Evolutionary conservation across 2,329 filamentous ascomycete genomes (phyloP), one percentile per base, ranked within the genome.

Genomic region (Teratosphaeria destructans): DNA sequence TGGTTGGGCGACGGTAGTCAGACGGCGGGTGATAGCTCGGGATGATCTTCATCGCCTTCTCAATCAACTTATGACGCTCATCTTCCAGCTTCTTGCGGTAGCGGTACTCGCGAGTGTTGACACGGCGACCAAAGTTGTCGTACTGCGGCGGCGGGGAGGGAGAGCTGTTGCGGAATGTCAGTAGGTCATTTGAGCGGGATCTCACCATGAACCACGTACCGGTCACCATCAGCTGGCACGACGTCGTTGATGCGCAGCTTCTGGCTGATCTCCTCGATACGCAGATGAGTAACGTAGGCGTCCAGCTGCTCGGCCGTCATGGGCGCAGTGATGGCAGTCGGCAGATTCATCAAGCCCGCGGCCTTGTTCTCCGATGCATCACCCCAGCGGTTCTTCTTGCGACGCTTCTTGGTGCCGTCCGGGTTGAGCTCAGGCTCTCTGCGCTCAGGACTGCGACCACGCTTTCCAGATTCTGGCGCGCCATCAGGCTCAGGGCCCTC

Each of bases 211-310:
- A 10, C 14, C 6, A 23, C 37, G 68, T 81, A 96, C 93, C 94
- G 86, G 73, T 97, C 93, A 68, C 91, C 92, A 77, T 97, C 94
- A 68, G 90, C 90, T 61, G 94, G 94, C 63, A 99, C 94, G 58
- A 99, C 94, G 81, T 99, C 94, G 78, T 97, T 95, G 76, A 99
- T 99, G 72, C 93, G 88, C 67, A 99, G 85, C 83, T 99, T 99
- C 79, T 99, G 93, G 73, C 91, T 97, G 71, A 99, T 99, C 77
- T 99, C 94, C 76, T 99, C 93, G 72, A 99, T 97, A 71, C 94
- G 90, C 71, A 99, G 79, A 77, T 99, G 93, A 67, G 97, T 81
- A 26, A 92, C 94, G 74, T 99, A 99, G 23, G 94, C 94, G 74
- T 99, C 94, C 59, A 97, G 85, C 81, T 99, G 94, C 77, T 99